phyloP scores from a whole-genome alignment of 2,329 filamentous ascomycete species.

The Incumbomyces delicatus region DNA sequence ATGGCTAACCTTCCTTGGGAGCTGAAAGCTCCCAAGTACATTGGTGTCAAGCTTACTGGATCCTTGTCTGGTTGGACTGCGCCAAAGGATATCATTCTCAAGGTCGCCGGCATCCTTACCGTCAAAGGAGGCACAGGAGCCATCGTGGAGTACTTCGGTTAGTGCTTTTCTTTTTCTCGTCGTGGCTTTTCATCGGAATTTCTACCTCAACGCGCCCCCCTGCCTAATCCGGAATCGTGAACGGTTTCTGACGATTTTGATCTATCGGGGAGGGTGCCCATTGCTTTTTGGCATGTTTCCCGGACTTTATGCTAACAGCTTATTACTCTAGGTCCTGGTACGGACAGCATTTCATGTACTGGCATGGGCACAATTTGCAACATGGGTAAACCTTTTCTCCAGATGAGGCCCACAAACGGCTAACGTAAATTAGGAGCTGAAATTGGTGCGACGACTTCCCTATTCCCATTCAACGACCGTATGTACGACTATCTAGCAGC shows the following conservation, averaged over 20 bases:
- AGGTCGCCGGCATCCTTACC: slow-evolving; percentile 91
- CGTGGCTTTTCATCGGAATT: not conserved
- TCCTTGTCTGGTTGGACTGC: slow-evolving; percentile 81
- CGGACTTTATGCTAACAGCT: too few species aligned
- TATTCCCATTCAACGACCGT: slow-evolving; percentile 96
- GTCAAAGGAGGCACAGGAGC: slow-evolving; percentile 91
- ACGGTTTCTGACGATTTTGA: too few species aligned
- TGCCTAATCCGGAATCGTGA: too few species aligned
- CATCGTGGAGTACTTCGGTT: slow-evolving; percentile 49
- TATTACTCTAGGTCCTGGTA: slow-evolving; percentile 51
- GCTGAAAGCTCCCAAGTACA: slow-evolving; percentile 92
- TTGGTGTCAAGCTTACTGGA: slow-evolving; percentile 92
- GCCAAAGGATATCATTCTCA: slow-evolving; percentile 94
- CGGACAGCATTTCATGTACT: slow-evolving; percentile 64
- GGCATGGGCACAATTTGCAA: slow-evolving; percentile 76
- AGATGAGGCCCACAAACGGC: slow-evolving; percentile 4
- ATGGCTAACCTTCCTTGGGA: slow-evolving; percentile 98
- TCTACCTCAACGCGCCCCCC: not conserved
- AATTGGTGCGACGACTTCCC: slow-evolving; percentile 67
- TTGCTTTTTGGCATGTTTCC: too few species aligned
- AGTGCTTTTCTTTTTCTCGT: slow-evolving; percentile 4
- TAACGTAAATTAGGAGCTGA: slow-evolving; percentile 48
- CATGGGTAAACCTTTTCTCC: slow-evolving; percentile 23
- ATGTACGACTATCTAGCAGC: slow-evolving; percentile 94
- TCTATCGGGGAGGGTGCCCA: too few species aligned